A percentile compares a stretch with the other conserved stretches of the same genome.
Evolutionary conservation across 2,329 filamentous ascomycete species (phyloP).

Genomic region (Beauveria australis): DNA sequence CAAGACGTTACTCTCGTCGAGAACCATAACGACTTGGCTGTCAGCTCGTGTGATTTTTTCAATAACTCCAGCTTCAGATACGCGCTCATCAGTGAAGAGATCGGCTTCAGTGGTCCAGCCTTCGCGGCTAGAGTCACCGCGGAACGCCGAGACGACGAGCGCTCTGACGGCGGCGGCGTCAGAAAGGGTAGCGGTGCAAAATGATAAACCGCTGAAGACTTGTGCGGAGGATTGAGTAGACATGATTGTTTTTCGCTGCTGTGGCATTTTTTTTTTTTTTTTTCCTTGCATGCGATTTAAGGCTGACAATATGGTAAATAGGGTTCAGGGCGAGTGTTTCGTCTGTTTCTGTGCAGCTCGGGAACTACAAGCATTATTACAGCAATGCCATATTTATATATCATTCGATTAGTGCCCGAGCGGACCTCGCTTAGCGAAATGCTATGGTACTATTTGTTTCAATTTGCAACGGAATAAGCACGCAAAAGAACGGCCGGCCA

Average conservation of each 20-base stretch:
- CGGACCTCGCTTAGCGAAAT: too few species aligned
- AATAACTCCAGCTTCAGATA: constrained; percentile 27
- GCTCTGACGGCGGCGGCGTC: constrained; percentile 26
- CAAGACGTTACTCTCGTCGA: constrained; percentile 20
- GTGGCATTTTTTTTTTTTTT: not conserved
- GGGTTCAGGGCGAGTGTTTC: not conserved
- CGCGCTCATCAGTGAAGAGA: constrained; percentile 34
- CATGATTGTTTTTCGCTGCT: not conserved
- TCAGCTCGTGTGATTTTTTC: constrained; percentile 31
- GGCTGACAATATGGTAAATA: too few species aligned
- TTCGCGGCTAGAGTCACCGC: constrained; percentile 29
- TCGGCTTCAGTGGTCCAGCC: constrained; percentile 42
- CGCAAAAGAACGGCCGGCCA: not conserved
- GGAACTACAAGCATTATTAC: not conserved
- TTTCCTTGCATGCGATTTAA: not conserved
- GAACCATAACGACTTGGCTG: constrained; percentile 29
- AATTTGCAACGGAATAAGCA: not conserved
- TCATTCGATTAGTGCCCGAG: not conserved
- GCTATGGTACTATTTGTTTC: not conserved
- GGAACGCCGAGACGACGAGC: constrained; percentile 37
- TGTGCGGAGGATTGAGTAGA: not conserved
- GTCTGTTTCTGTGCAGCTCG: not conserved
- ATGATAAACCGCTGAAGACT: constrained; percentile 2
- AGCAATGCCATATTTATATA: not conserved
- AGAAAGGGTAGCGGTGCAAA: constrained; percentile 26